Percentiles rank a stretch among this genome's conserved stretches.
These are phyloP conservation scores for Blastobotrys serpentis DNA, from an alignment of 1,139 yeast genomes.

Conservation along the genomic window DNA sequence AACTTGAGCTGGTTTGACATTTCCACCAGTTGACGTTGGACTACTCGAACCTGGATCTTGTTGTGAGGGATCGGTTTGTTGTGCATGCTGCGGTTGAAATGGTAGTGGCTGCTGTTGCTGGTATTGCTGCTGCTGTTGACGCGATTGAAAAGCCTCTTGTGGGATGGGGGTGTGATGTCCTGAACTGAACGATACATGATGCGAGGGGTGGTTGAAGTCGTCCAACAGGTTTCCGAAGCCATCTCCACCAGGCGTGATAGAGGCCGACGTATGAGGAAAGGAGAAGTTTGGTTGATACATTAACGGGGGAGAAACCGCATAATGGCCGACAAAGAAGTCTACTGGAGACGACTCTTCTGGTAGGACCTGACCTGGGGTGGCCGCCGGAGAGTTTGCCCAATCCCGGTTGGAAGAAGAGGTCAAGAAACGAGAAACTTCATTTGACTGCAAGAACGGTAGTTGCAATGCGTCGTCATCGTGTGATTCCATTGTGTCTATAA, in stretches of 20 bases:
- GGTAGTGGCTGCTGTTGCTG: too few species aligned
- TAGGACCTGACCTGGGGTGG: constrained; percentile 13
- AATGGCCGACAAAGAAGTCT: constrained; percentile 30
- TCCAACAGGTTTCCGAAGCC: neutral
- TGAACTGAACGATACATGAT: neutral
- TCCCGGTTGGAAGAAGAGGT: constrained; percentile 26
- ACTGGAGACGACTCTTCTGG: constrained; percentile 27
- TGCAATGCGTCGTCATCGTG: constrained; percentile 31
- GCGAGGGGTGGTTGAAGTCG: neutral
- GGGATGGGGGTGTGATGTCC: constrained; percentile 1
- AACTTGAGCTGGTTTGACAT: neutral
- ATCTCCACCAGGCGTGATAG: neutral
- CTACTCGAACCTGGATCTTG: too few species aligned
- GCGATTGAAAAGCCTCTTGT: too few species aligned
- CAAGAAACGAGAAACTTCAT: constrained; percentile 28
- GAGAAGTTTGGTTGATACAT: constrained; percentile 7
- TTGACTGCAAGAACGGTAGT: constrained; percentile 29
- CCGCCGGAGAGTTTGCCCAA: constrained; percentile 26
- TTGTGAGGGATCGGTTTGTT: neutral
- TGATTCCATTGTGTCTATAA: constrained; percentile 1
- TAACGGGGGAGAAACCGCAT: constrained; percentile 16
- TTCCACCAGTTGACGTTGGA: too few species aligned
- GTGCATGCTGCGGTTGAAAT: constrained; percentile 4
- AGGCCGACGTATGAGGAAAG: constrained; percentile 1
- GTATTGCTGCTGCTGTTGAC: constrained; percentile 11